Conservation (phyloP, 2,329 filamentous ascomycete genomes). For the Aspergillus novoparasiticus region DNA sequence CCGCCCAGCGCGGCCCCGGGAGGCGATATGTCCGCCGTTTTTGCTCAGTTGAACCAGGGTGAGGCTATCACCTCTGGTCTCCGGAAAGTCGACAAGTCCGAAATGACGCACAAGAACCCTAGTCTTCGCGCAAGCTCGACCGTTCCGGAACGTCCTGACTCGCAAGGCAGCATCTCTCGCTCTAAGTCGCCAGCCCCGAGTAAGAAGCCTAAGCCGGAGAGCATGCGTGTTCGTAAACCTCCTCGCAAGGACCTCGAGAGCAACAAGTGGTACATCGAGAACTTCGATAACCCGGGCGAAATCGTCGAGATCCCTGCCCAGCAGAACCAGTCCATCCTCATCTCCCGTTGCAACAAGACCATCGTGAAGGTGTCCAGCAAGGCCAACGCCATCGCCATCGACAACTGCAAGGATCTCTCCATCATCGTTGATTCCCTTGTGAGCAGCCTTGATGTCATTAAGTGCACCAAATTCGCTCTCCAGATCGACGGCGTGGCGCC, state of each 20-base stretch:
- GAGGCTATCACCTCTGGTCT: conserved; percentile 84
- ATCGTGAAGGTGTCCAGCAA: conserved; percentile 90
- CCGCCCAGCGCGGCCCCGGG: conserved; percentile 52
- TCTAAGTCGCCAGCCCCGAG: conserved; percentile 85
- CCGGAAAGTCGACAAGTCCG: conserved; percentile 88
- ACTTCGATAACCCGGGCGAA: conserved; percentile 76
- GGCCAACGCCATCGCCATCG: conserved; percentile 93
- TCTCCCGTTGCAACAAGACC: conserved; percentile 87
- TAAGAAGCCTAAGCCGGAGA: conserved; percentile 84
- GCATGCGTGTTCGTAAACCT: conserved; percentile 81
- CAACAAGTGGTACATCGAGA: conserved; percentile 96
- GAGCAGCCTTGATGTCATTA: conserved; percentile 91
- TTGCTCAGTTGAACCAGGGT: conserved; percentile 87
- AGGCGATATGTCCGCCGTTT: conserved; percentile 78
- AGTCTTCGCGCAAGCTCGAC: conserved; percentile 72
- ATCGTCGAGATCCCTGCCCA: conserved; percentile 80
- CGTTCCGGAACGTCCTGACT: conserved; percentile 62
- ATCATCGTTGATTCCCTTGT: conserved; percentile 88
- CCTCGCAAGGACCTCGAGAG: conserved; percentile 77
- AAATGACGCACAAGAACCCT: conserved; percentile 99
- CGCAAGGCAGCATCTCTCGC: conserved; percentile 56
- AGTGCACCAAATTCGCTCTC: conserved; percentile 90
- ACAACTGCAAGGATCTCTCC: conserved; percentile 83
- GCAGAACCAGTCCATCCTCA: conserved; percentile 85
- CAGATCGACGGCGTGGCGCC: conserved; percentile 85